Evolutionary conservation across 2,329 filamentous ascomycete genomes (phyloP), one percentile per base, ranked within the genome.

Genomic region (Trichoderma oligosporum): DNA sequence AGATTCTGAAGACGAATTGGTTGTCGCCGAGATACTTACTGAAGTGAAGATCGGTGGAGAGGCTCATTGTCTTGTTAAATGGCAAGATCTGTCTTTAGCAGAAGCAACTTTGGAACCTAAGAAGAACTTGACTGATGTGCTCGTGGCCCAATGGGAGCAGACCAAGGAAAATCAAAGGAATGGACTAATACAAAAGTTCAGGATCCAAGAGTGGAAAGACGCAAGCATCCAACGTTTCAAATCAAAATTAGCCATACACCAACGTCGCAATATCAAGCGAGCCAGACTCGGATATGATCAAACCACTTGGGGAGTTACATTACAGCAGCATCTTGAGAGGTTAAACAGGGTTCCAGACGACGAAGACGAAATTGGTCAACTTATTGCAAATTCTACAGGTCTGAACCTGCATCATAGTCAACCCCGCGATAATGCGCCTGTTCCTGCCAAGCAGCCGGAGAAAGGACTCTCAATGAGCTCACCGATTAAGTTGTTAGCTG

Each of bases 51-150:
- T 70, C 3, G 58, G 65, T 3, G 68, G 66, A 3, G 46, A 60
- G 20, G 55, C 56, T 2, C 62, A 61, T 42, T 77, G 70, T 57
- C 66, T 77, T 3, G 65, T 76, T 9, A 61, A 70, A 54, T 77
- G 74, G 74, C 65, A 69, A 18, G 68, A 67, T 2, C 75, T 65
- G 45, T 61, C 65, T 1, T 63, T 76, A 0, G 59, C 62, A 27
- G 66, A 70, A n/a, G 71, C 71, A 44, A 71, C 70, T 3, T 84
- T 81, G 81, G 81, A 84, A 61, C 79, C 81, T 0, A 61, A 65
- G 8, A 66, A 73, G 4, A 70, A 81, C 55, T 64, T 83, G 4
- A 69, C 68, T 0, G 60, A 67, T 2, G 69, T 69, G 0, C 66
- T 82, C 4, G 63, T 76, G 2, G 58, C 64, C 0, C 65, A 73